Percentiles rank a stretch among this genome's conserved stretches.
Evolutionary conservation across 352 stramenopile species (phyloP).

Genomic region (Phytophthora agathidicida): DNA sequence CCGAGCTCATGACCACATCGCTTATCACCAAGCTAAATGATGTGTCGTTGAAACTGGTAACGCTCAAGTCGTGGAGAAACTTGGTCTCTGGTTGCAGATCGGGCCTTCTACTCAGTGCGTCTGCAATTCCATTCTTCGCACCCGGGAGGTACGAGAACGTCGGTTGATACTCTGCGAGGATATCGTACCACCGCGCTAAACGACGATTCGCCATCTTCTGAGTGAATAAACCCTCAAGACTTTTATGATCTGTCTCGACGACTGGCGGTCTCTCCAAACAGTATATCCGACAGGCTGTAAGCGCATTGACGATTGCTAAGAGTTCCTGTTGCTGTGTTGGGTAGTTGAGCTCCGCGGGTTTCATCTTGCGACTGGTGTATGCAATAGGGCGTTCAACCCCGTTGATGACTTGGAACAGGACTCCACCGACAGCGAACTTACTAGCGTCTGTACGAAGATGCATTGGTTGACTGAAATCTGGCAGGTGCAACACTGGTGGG

Average conservation of each 20-base stretch:
- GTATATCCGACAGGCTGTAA: conserved; percentile 11
- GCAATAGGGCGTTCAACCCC: too few species aligned
- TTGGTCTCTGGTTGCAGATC: too few species aligned
- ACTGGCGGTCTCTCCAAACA: conserved; percentile 8
- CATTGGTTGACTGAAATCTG: conserved; percentile 3
- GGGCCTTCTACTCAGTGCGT: too few species aligned
- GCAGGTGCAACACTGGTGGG: too few species aligned
- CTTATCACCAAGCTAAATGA: too few species aligned
- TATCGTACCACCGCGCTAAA: conserved; percentile 18
- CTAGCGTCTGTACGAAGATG: too few species aligned
- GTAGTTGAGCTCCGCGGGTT: background rate
- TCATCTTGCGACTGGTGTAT: conserved; percentile 2
- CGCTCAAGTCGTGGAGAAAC: too few species aligned
- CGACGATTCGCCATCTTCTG: conserved; percentile 22
- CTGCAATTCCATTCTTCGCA: conserved; percentile 8
- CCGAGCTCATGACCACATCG: too few species aligned
- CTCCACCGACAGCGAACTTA: too few species aligned
- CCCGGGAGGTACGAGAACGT: conserved; percentile 22
- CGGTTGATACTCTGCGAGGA: conserved; percentile 12
- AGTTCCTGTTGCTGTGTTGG: background rate
- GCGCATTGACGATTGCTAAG: background rate
- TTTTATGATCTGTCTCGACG: conserved; percentile 22
- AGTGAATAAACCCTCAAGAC: conserved; percentile 19
- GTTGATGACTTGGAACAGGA: too few species aligned
- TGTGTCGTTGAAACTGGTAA: too few species aligned